These are phyloP conservation scores for Diutina pseudorugosa DNA, from an alignment of 1,139 yeast genomes.

Conservation along the genomic window DNA sequence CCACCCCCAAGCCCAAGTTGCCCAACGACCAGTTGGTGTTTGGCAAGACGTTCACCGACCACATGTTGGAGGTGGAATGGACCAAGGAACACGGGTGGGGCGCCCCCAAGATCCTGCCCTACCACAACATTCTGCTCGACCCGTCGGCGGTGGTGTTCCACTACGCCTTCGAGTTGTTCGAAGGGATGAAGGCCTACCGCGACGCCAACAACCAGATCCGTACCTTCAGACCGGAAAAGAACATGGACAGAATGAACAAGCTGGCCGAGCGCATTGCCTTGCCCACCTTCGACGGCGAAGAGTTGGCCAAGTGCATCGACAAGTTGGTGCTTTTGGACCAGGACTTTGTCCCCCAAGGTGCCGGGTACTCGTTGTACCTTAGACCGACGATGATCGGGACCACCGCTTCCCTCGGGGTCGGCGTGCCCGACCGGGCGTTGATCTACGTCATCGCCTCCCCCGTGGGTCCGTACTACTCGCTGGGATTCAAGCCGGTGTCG, in stretches of 20 bases:
- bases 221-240: constrained; percentile 81
- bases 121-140: constrained; percentile 61
- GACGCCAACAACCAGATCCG: constrained; percentile 58
- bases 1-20: constrained; percentile 49
- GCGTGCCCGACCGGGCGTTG: constrained; percentile 67
- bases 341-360: constrained; percentile 67
- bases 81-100: constrained; percentile 70
- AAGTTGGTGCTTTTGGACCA: constrained; percentile 64
- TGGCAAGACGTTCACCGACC: constrained; percentile 82
- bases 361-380: constrained; percentile 82
- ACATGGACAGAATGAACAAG: constrained; percentile 83
- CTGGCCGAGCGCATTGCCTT: constrained; percentile 80
- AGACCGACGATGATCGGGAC: constrained; percentile 96
- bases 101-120: constrained; percentile 75
- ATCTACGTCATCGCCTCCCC: constrained; percentile 85
- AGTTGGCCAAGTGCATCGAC: constrained; percentile 60
- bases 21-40: constrained; percentile 72
- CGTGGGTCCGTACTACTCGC: constrained; percentile 84
- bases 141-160: constrained; percentile 88
- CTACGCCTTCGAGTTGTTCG: constrained; percentile 90
- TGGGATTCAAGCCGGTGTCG: constrained; percentile 89
- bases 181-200: constrained; percentile 91
- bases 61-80: constrained; percentile 87
- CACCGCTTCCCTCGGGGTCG: constrained; percentile 73
- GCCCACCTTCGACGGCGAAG: constrained; percentile 73